These are phyloP conservation scores for Areca catechu DNA, from an alignment of 176 grass and related monocot species.

Conservation along the genomic window DNA sequence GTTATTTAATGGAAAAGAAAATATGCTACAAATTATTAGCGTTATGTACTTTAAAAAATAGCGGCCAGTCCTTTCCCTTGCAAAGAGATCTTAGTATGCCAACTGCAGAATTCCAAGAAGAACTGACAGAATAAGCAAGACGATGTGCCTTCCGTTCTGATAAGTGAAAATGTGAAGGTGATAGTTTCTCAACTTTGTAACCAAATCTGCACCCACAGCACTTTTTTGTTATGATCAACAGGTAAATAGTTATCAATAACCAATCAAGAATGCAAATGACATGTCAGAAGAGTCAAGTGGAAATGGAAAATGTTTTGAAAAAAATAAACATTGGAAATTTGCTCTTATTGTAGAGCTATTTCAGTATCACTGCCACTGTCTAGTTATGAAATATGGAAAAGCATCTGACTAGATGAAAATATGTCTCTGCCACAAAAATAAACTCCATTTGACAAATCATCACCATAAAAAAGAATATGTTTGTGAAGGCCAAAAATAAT, in stretches of 20 bases:
- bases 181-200: conserved; percentile 81
- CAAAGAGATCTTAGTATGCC: conserved; percentile 70
- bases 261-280: conserved; percentile 3
- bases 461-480: too few species aligned
- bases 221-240: too few species aligned
- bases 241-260: background rate
- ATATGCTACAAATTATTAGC: background rate
- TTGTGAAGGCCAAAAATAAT: too few species aligned
- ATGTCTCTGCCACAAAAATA: too few species aligned
- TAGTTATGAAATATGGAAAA: too few species aligned
- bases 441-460: too few species aligned
- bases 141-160: conserved; percentile 53
- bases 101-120: conserved; percentile 73
- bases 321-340: background rate
- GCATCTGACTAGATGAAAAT: too few species aligned
- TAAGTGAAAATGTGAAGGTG: conserved; percentile 69
- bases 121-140: conserved; percentile 43
- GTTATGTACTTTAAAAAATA: conserved; percentile 52
- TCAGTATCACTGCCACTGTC: too few species aligned
- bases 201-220: conserved; percentile 49
- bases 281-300: background rate
- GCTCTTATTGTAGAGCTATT: too few species aligned
- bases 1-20: conserved; percentile 4
- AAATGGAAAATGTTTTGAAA: conserved; percentile 4
- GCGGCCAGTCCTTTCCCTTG: conserved; percentile 83